Percentiles rank a stretch among this genome's conserved stretches.
Evolutionary conservation across 2,329 filamentous ascomycete species (phyloP).

Genomic region (Colletotrichum chlorophyti): DNA sequence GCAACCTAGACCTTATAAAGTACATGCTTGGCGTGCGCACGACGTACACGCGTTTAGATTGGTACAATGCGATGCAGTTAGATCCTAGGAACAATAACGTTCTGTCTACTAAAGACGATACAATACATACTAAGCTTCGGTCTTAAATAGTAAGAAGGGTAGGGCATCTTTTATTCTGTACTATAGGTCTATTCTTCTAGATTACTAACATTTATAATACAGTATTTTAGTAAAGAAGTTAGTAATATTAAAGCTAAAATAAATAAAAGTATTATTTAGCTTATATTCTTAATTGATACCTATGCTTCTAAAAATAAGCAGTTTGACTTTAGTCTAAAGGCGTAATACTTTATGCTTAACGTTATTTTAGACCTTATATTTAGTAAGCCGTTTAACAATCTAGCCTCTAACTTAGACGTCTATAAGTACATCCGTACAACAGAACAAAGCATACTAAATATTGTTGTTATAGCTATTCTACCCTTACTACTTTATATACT

Average conservation of each 20-base stretch:
- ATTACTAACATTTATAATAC: background rate
- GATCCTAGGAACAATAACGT: slow-evolving; percentile 60
- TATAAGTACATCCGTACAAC: slow-evolving; percentile 53
- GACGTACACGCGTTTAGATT: slow-evolving; percentile 43
- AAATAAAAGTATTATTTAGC: slow-evolving; percentile 50
- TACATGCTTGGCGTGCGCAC: slow-evolving; percentile 44
- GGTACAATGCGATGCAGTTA: slow-evolving; percentile 56
- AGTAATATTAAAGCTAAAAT: slow-evolving; percentile 53
- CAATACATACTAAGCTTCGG: slow-evolving; percentile 46
- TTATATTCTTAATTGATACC: slow-evolving; percentile 51
- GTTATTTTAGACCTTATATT: slow-evolving; percentile 60
- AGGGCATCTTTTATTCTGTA: slow-evolving; percentile 20
- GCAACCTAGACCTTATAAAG: slow-evolving; percentile 46
- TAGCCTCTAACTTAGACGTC: slow-evolving; percentile 51
- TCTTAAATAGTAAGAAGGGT: slow-evolving; percentile 59
- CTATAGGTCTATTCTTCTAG: background rate
- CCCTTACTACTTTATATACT: slow-evolving; percentile 48
- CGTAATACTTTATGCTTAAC: slow-evolving; percentile 59
- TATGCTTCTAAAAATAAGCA: slow-evolving; percentile 47
- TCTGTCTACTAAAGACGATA: slow-evolving; percentile 55
- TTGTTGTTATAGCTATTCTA: slow-evolving; percentile 50
- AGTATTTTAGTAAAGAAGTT: slow-evolving; percentile 59
- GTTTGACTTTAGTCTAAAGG: slow-evolving; percentile 53
- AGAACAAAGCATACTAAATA: slow-evolving; percentile 46
- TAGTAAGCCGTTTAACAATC: slow-evolving; percentile 53